phyloP scores from a whole-genome alignment of 2,329 filamentous ascomycete genomes.

The Rachicladosporium sp. region DNA sequence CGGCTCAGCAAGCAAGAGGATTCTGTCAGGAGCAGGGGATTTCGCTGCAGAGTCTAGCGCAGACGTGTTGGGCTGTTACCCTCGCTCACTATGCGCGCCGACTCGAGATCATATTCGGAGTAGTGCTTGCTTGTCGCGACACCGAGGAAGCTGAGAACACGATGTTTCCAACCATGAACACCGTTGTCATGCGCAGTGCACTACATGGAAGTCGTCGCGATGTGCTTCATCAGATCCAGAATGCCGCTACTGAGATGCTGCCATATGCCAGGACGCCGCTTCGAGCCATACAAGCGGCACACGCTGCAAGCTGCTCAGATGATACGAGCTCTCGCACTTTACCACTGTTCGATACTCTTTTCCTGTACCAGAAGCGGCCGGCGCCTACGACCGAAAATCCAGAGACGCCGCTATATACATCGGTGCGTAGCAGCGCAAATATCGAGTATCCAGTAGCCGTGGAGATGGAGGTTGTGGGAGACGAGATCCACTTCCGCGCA shows the following conservation, averaged over 20 bases:
- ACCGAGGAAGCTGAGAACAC: constrained; percentile 53
- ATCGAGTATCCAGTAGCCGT: constrained; percentile 74
- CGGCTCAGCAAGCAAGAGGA: constrained; percentile 30
- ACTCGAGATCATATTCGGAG: constrained; percentile 70
- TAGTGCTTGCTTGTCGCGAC: constrained; percentile 75
- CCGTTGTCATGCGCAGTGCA: constrained; percentile 60
- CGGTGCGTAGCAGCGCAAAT: constrained; percentile 50
- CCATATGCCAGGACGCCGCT: constrained; percentile 68
- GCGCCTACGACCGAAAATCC: constrained; percentile 17
- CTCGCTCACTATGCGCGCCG: constrained; percentile 50
- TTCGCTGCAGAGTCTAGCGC: constrained; percentile 65
- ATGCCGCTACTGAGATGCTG: constrained; percentile 52
- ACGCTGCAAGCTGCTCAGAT: constrained; percentile 17
- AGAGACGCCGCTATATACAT: constrained; percentile 41
- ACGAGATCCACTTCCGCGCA: constrained; percentile 54
- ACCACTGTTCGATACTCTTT: constrained; percentile 50
- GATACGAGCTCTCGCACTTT: too few relatives aligned
- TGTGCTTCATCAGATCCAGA: constrained; percentile 63
- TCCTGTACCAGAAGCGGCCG: constrained; percentile 50
- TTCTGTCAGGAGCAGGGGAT: constrained; percentile 57
- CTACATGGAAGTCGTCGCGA: constrained; percentile 54
- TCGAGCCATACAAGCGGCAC: constrained; percentile 45
- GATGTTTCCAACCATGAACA: constrained; percentile 88
- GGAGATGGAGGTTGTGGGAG: constrained; percentile 56
- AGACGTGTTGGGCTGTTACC: constrained; percentile 62